These are phyloP conservation scores for Harringtonia lauricola DNA, from an alignment of 2,329 filamentous ascomycete genomes.

Conservation along the genomic window DNA sequence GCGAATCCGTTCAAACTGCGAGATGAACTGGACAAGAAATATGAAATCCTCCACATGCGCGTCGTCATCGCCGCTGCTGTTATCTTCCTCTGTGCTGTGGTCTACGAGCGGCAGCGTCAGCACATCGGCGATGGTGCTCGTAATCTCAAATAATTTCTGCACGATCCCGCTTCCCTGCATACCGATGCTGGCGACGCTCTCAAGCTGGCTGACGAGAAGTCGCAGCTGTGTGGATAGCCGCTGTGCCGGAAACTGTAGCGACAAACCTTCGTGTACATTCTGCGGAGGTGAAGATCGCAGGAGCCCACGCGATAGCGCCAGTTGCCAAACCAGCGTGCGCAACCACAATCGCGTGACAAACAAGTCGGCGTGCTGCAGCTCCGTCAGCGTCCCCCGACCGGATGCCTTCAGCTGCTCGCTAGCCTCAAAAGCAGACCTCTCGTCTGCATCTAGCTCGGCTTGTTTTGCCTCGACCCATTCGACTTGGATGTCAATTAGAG, in stretches of 20 bases:
- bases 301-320: conserved; percentile 26
- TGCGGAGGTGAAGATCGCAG: conserved; percentile 22
- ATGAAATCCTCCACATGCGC: background rate
- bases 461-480: conserved; percentile 30
- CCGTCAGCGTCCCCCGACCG: conserved; percentile 14
- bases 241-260: conserved; percentile 26
- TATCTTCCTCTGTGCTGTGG: background rate
- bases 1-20: background rate
- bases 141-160: conserved; percentile 49
- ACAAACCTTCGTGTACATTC: conserved; percentile 24
- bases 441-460: conserved; percentile 26
- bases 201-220: conserved; percentile 22
- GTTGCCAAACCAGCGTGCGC: conserved; percentile 29
- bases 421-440: conserved; percentile 21
- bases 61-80: background rate
- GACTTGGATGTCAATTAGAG: conserved; percentile 20
- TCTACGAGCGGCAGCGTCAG: conserved; percentile 28
- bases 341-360: conserved; percentile 30
- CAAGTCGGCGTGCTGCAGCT: conserved; percentile 29
- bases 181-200: conserved; percentile 31
- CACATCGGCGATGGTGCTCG: conserved; percentile 48
- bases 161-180: conserved; percentile 45
- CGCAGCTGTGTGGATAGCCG: conserved; percentile 27
- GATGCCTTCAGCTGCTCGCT: conserved; percentile 11
- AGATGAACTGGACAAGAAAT: background rate